These are phyloP conservation scores for Prunus fruticosa DNA, from an alignment of 306 rosid genomes.

Conservation along the genomic window DNA sequence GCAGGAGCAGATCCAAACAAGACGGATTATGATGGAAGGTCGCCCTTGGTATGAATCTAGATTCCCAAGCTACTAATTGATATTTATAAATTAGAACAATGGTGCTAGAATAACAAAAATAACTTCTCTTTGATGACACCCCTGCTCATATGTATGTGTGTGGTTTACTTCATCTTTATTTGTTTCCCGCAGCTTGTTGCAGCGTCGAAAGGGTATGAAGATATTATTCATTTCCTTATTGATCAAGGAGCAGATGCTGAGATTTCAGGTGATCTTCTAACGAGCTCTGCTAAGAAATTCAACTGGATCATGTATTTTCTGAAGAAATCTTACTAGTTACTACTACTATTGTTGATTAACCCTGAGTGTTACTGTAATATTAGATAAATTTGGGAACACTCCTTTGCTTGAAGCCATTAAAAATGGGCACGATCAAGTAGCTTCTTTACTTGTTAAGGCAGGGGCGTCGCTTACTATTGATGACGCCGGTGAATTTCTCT, in stretches of 20 bases:
- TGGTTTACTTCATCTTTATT: not conserved
- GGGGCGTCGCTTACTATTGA: constrained; percentile 56
- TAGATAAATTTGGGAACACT: constrained; percentile 64
- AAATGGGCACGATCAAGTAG: constrained; percentile 45
- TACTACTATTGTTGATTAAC: constrained; percentile 2
- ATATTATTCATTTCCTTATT: constrained; percentile 50
- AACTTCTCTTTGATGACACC: not conserved
- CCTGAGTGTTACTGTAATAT: not conserved
- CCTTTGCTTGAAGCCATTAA: constrained; percentile 70
- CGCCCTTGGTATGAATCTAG: constrained; percentile 54
- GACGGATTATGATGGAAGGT: constrained; percentile 65
- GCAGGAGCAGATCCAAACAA: constrained; percentile 66
- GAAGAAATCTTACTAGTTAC: not conserved
- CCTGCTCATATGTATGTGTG: not conserved
- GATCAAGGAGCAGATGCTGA: constrained; percentile 40
- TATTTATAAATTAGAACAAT: not conserved
- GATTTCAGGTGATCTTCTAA: constrained; percentile 38
- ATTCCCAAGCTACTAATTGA: not conserved
- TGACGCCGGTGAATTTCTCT: constrained; percentile 54
- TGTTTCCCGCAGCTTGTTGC: constrained; percentile 43
- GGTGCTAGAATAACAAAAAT: not conserved
- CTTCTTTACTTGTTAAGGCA: constrained; percentile 41
- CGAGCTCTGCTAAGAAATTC: not conserved
- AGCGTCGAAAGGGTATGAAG: constrained; percentile 55
- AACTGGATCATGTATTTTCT: not conserved